These are phyloP conservation scores for Epichloe amarillans DNA, from an alignment of 2,329 filamentous ascomycete genomes.

Conservation along the genomic window DNA sequence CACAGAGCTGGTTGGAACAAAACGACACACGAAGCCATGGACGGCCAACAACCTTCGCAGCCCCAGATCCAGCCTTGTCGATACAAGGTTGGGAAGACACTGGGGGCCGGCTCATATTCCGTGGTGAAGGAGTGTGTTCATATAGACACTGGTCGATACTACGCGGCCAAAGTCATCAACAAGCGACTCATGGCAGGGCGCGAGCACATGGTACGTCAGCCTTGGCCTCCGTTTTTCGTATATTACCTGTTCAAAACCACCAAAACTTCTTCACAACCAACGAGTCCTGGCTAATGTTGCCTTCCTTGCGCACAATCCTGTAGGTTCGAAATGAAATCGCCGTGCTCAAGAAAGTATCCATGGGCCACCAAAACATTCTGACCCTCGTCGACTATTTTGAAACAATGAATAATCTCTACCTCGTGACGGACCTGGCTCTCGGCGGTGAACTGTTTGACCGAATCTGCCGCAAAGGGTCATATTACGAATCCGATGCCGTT, in stretches of 20 bases:
- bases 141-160: conserved; percentile 93
- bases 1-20: not conserved
- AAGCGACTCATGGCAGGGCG: conserved; percentile 94
- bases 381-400: conserved; percentile 98
- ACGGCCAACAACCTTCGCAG: conserved; percentile 16
- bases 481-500: conserved; percentile 94
- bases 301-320: not conserved
- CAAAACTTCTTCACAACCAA: not conserved
- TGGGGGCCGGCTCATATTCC: conserved; percentile 93
- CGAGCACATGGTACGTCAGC: conserved; percentile 75
- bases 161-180: conserved; percentile 98
- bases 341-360: conserved; percentile 92
- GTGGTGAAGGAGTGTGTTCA: conserved; percentile 99
- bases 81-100: conserved; percentile 97
- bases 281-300: not conserved
- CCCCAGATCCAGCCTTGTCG: conserved; percentile 83
- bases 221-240: not conserved
- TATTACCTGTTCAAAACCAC: not conserved
- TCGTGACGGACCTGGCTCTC: conserved; percentile 91
- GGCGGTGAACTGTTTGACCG: conserved; percentile 96
- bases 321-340: conserved; percentile 96
- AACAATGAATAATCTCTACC: conserved; percentile 98
- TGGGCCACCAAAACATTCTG: conserved; percentile 96
- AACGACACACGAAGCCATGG: conserved; percentile 9
- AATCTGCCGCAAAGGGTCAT: conserved; percentile 95